A percentile compares a stretch with the other conserved stretches of the same genome.
Conservation (phyloP, 495 filamentous ascomycete species). For the Hypoxylon lienhwacheense region DNA sequence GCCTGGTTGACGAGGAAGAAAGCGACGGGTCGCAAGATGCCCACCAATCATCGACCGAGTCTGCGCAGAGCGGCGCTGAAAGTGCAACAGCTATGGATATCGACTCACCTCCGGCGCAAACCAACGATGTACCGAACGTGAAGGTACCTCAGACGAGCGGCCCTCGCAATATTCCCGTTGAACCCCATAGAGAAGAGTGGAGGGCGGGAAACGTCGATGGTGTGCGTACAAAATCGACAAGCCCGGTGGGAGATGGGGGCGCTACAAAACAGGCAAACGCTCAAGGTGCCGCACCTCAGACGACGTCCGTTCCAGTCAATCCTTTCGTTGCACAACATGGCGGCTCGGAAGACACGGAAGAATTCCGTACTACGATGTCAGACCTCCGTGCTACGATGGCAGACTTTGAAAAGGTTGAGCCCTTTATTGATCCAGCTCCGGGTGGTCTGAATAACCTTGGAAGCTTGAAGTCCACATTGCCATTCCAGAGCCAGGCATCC, state of each 20-base stretch:
- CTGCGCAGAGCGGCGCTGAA: conserved; percentile 19
- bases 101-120: conserved; percentile 46
- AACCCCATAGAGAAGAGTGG: conserved; percentile 55
- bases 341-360: conserved; percentile 50
- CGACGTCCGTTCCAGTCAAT: conserved; percentile 29
- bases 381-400: conserved; percentile 63
- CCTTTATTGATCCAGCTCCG: conserved; percentile 55
- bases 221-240: conserved; percentile 25
- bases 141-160: conserved; percentile 27
- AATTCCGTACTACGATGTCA: conserved; percentile 59
- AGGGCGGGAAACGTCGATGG: conserved; percentile 46
- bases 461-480: conserved; percentile 68
- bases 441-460: conserved; percentile 64
- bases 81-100: conserved; percentile 60
- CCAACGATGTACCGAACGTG: conserved; percentile 21
- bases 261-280: conserved; percentile 13
- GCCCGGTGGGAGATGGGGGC: conserved; percentile 36
- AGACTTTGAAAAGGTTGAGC: conserved; percentile 67
- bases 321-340: conserved; percentile 32
- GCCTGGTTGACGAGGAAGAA: conserved; percentile 51
- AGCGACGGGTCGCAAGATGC: conserved; percentile 32
- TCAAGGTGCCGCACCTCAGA: conserved; percentile 19
- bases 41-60: conserved; percentile 13
- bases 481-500: conserved; percentile 69
- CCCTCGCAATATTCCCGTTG: conserved; percentile 49